These are phyloP conservation scores for Phyllostachys edulis DNA, from an alignment of 176 grass and related monocot species.

Conservation along the genomic window DNA sequence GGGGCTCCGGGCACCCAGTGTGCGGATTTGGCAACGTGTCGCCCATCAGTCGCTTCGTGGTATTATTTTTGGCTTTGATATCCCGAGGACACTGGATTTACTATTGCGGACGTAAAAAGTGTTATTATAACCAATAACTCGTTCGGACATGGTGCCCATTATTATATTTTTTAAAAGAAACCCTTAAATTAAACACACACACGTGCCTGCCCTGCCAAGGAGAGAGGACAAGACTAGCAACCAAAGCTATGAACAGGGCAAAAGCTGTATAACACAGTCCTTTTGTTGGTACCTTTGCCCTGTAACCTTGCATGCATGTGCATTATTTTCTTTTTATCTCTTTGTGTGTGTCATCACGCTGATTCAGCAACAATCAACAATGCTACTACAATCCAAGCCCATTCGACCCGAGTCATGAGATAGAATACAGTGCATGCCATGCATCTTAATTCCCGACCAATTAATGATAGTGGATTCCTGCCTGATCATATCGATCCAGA, in stretches of 20 bases:
- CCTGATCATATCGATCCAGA: neutral
- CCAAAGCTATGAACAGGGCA: neutral
- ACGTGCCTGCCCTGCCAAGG: too few species aligned
- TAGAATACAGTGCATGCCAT: neutral
- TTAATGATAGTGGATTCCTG: neutral
- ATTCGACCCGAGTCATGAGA: neutral
- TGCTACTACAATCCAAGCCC: too few species aligned
- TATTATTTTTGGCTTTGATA: too few species aligned
- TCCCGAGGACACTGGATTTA: too few species aligned
- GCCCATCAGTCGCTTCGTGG: fast-evolving
- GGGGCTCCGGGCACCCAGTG: too few species aligned
- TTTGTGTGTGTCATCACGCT: neutral
- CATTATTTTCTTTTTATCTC: neutral
- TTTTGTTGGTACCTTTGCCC: neutral
- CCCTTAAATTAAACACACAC: too few species aligned
- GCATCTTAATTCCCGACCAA: neutral
- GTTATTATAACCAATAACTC: too few species aligned
- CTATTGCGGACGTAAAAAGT: too few species aligned
- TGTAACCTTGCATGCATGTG: neutral
- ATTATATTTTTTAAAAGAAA: too few species aligned
- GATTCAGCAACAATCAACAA: neutral
- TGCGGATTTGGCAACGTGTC: too few species aligned
- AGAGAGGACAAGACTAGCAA: constrained; percentile 3
- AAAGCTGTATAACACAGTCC: neutral
- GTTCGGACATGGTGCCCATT: too few species aligned